Evolutionary conservation across 1,284 basidiomycete species (phyloP), one percentile per base, ranked within the genome.

Genomic region (Lignosus rhinocerotis): DNA sequence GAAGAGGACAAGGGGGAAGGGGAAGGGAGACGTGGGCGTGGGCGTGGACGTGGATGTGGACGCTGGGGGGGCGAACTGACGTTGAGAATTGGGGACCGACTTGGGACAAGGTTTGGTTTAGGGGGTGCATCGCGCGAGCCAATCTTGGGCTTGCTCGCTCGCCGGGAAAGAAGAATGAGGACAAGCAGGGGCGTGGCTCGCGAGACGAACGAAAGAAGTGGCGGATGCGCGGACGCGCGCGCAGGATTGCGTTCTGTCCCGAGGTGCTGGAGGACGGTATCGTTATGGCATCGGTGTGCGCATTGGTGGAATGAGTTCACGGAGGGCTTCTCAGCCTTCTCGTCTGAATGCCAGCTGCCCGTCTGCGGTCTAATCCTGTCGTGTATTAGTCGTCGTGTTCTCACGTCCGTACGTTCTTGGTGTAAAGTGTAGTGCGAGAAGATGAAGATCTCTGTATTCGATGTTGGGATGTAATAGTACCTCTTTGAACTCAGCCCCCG

Each of bases 1-100:
- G 62, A 85, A 78, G 75, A 65, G 65, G 58, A 49, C 62, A 30
- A 70, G 67, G 54, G 30, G 16, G 36, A 39, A 32, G 25, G 12
- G 25, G 45, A 46, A 16, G 45, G 10, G 8, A 2, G 11, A 30
- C 21, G 25, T 6, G 25, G 43, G 30, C 11, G 43, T 30, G 43
- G 43, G 9, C 21, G 39, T 12, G 39, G 25, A 25, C 11, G 43
- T 30, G 43, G 43, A 2, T 9, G 39, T 12, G 39, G 25, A 25
- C 25, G 25, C 25, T 25, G 25, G 25, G 2, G 4, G 25, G 25
- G 25, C 4, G 25, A 25, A 25, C 25, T 25, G 25, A 25, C 25
- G 25, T 25, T 25, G 25, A 25, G 25, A 25, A 25, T 25, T 25
- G 25, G 25, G 25, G 25, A n/a, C 25, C 25, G 25, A 25, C 25